Evolutionary conservation across 768 basidiomycete genomes (phyloP).

Genomic region (Naganishia randhawae): DNA sequence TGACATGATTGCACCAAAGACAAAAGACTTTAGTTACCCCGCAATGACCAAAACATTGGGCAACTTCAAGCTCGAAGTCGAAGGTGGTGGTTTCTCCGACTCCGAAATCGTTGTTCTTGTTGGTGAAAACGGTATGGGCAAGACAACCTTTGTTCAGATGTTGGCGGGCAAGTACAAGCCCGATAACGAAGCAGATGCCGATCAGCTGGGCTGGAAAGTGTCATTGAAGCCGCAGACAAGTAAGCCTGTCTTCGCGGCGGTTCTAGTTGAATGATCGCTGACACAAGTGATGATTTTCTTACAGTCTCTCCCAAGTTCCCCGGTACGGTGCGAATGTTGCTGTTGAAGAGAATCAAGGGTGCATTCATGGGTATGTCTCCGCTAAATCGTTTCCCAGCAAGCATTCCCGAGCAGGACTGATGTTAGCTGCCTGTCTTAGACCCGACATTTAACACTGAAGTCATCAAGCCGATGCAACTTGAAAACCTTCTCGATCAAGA

Average conservation of each 20-base stretch:
- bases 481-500: slow-evolving; percentile 96
- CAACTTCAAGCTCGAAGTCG: slow-evolving; percentile 87
- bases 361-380: slow-evolving; percentile 70
- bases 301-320: slow-evolving; percentile 87
- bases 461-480: slow-evolving; percentile 93
- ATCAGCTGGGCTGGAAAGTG: slow-evolving; percentile 65
- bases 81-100: slow-evolving; percentile 88
- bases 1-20: slow-evolving; percentile 78
- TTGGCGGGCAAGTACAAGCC: slow-evolving; percentile 83
- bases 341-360: slow-evolving; percentile 88
- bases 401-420: not conserved
- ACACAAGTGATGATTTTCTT: no score
- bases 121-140: slow-evolving; percentile 98
- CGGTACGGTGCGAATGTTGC: slow-evolving; percentile 89
- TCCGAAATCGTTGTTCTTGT: slow-evolving; percentile 99
- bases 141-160: slow-evolving; percentile 95
- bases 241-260: slow-evolving; percentile 28
- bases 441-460: slow-evolving; percentile 98
- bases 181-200: slow-evolving; percentile 74
- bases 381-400: no score
- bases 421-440: slow-evolving; percentile 47
- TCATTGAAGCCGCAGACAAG: slow-evolving; percentile 96
- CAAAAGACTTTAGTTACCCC: slow-evolving; percentile 85
- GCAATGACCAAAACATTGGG: slow-evolving; percentile 96
- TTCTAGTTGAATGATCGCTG: not conserved